These are phyloP conservation scores for Parmelia sp. DNA, from an alignment of 495 filamentous ascomycete genomes.

Conservation along the genomic window DNA sequence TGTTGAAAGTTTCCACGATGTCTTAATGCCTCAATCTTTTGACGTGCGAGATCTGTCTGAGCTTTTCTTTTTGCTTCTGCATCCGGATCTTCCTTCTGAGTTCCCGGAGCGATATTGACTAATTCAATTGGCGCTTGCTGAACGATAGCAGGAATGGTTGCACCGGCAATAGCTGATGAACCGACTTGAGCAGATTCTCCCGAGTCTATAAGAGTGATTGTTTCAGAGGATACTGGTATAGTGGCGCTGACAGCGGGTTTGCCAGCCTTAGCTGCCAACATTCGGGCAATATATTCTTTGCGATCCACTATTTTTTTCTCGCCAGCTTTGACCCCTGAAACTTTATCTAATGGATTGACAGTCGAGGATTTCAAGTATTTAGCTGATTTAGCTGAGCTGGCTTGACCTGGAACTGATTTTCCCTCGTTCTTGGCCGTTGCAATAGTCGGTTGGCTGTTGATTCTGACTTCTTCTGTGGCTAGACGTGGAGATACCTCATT, in stretches of 20 bases:
- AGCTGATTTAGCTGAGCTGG: background rate
- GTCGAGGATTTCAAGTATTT: conserved; percentile 1
- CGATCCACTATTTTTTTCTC: conserved; percentile 55
- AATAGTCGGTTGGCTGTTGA: background rate
- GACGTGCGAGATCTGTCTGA: conserved; percentile 47
- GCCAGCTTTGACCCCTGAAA: conserved; percentile 14
- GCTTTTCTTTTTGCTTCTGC: conserved; percentile 50
- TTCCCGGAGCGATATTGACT: background rate
- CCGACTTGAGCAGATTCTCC: background rate
- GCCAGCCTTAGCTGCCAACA: conserved; percentile 55
- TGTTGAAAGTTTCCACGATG: conserved; percentile 36
- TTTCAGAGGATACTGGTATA: background rate
- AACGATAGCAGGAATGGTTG: background rate
- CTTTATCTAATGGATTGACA: background rate
- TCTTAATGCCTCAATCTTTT: conserved; percentile 48
- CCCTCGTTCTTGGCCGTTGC: background rate
- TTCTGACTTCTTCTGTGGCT: background rate
- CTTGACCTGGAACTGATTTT: background rate
- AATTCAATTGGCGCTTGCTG: conserved; percentile 7
- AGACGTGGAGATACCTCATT: background rate
- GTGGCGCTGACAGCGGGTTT: conserved; percentile 30
- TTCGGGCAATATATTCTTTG: conserved; percentile 68
- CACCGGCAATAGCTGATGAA: background rate
- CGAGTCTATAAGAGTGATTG: conserved; percentile 14
- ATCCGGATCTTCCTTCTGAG: conserved; percentile 20